A percentile compares a stretch with the other conserved stretches of the same genome.
Conservation (phyloP, 805 yeast genomes). For the Pichia exigua region DNA sequence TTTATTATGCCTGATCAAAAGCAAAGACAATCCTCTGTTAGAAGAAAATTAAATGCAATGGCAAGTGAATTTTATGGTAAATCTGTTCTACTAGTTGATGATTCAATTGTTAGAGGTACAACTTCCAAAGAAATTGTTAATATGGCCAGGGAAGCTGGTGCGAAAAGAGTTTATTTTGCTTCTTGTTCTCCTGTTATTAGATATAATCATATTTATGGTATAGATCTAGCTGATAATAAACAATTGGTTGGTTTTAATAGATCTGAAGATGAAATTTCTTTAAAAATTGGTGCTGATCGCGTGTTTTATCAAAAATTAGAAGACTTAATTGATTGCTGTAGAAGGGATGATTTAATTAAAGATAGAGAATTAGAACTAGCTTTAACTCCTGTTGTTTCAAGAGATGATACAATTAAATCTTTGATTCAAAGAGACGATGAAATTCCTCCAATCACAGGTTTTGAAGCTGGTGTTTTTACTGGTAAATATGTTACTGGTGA, state of each 20-base stretch:
- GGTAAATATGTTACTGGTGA: constrained; percentile 94
- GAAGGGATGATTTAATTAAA: constrained; percentile 25
- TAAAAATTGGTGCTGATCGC: constrained; percentile 79
- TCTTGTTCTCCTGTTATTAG: constrained; percentile 98
- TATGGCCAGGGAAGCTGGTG: constrained; percentile 99
- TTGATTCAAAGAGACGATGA: constrained; percentile 17
- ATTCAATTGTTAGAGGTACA: constrained; percentile 95
- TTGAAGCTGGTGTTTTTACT: constrained; percentile 95
- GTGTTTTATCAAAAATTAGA: constrained; percentile 83
- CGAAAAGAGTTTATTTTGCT: constrained; percentile 89
- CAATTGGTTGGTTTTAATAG: constrained; percentile 86
- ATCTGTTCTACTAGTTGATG: constrained; percentile 87
- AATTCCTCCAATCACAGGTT: constrained; percentile 41
- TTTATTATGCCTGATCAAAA: constrained; percentile 98
- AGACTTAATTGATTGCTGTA: constrained; percentile 78
- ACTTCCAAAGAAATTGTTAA: constrained; percentile 92
- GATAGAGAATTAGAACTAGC: constrained; percentile 29
- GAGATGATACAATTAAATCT: constrained; percentile 25
- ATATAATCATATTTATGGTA: constrained; percentile 92
- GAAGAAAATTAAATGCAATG: constrained; percentile 95
- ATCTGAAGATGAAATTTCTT: constrained; percentile 65
- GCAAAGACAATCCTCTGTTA: constrained; percentile 86
- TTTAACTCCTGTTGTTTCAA: constrained; percentile 28
- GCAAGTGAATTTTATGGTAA: constrained; percentile 80
- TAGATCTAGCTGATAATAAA: constrained; percentile 91